Conservation (phyloP, 345 rosid species). For the Eucalyptus brandiana region DNA sequence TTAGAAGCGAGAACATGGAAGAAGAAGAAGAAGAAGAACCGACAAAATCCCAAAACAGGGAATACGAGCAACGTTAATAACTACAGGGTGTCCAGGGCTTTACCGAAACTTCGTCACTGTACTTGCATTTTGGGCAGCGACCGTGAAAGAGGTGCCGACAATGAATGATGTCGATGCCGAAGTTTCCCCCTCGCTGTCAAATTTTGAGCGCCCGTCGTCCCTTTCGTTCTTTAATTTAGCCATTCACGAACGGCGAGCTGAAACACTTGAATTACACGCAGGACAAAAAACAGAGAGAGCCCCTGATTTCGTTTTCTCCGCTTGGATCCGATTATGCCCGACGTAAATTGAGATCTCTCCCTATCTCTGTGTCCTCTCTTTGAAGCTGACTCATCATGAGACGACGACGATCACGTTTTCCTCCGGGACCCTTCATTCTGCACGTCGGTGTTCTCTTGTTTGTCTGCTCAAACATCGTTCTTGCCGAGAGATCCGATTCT, state of each 20-base stretch:
- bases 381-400: not conserved
- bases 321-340: not conserved
- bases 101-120: not conserved
- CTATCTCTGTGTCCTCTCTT: not conserved
- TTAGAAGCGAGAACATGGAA: not conserved
- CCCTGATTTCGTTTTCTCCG: not conserved
- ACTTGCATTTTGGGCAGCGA: not conserved
- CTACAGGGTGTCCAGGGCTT: not conserved
- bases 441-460: not conserved
- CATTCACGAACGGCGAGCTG: not conserved
- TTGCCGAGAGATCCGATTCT: constrained; percentile 21
- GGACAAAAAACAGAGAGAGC: not conserved
- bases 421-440: not conserved
- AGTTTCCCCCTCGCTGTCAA: not conserved
- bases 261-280: not conserved
- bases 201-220: not conserved
- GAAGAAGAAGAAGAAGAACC: not conserved
- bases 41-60: not conserved
- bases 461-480: not conserved
- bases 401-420: not conserved
- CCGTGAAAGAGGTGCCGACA: not conserved
- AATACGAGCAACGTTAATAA: not conserved
- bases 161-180: not conserved
- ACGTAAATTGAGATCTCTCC: not conserved
- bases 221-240: not conserved